A percentile compares a stretch with the other conserved stretches of the same genome.
These are phyloP conservation scores for Botrytis galanthina DNA, from an alignment of 2,329 filamentous ascomycete genomes.

Conservation along the genomic window DNA sequence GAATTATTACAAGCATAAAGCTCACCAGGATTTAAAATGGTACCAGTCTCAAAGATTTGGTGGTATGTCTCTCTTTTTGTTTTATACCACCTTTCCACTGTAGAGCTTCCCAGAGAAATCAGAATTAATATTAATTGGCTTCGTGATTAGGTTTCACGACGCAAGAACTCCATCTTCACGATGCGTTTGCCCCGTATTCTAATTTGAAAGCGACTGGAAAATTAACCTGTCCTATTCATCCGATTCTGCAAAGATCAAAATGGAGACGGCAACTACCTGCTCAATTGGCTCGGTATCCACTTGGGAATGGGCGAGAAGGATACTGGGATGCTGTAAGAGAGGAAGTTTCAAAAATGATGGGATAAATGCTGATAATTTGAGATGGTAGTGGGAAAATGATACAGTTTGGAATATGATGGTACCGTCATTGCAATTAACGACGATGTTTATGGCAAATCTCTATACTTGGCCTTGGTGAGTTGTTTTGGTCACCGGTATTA, in stretches of 20 bases:
- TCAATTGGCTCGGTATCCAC: conserved; percentile 6
- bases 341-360: rapidly evolving
- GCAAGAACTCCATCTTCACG: not conserved
- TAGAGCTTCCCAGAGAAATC: rapidly evolving
- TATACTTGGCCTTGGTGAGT: conserved; percentile 15
- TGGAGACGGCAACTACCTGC: conserved; percentile 7
- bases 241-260: conserved; percentile 4
- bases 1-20: conserved; percentile 5
- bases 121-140: not conserved
- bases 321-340: conserved; percentile 17
- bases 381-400: conserved; percentile 8
- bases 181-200: conserved; percentile 12
- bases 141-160: not conserved
- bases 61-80: not conserved
- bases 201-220: not conserved
- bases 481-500: rapidly evolving
- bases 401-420: conserved; percentile 14
- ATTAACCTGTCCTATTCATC: conserved; percentile 12
- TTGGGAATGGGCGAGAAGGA: not conserved
- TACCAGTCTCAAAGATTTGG: conserved; percentile 10
- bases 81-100: not conserved
- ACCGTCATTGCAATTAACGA: not conserved
- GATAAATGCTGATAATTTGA: not conserved
- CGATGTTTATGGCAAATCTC: conserved; percentile 9
- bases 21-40: not conserved